Conservation (phyloP, 306 rosid species). For the Cicer cuneatum region DNA sequence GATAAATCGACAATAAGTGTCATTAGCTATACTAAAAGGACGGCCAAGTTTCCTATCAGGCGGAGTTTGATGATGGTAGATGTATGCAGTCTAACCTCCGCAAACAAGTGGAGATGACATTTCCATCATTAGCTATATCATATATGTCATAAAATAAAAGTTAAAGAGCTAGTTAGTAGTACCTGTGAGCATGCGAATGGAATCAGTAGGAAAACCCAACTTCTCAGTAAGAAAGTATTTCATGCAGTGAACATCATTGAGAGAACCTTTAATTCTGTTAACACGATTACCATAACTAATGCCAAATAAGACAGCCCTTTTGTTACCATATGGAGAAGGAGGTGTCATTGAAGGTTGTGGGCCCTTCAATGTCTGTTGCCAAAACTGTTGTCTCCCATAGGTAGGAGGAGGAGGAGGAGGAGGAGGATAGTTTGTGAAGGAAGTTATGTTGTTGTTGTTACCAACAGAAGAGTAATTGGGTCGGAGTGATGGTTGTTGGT, state of each 20-base stretch:
- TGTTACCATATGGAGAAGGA: constrained; percentile 48
- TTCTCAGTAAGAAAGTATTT: constrained; percentile 56
- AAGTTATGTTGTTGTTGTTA: neutral
- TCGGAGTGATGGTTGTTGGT: neutral
- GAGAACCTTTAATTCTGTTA: constrained; percentile 52
- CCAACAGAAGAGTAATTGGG: constrained; percentile 14
- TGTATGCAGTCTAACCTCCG: neutral
- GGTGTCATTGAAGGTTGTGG: constrained; percentile 18
- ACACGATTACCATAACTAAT: constrained; percentile 23
- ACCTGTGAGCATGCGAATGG: constrained; percentile 70
- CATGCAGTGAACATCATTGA: constrained; percentile 60
- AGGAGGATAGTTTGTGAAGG: neutral
- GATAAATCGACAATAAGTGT: neutral
- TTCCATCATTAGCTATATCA: neutral
- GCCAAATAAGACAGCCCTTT: constrained; percentile 49
- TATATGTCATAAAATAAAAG: neutral
- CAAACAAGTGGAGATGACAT: neutral
- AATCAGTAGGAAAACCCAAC: constrained; percentile 55
- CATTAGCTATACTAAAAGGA: neutral
- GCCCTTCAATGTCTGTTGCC: constrained; percentile 15
- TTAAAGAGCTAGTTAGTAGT: neutral
- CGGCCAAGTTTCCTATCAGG: neutral
- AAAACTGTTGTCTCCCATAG: constrained; percentile 17
- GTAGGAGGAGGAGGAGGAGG: neutral
- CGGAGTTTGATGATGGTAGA: neutral